Evolutionary conservation across 2,329 filamentous ascomycete species (phyloP).

Genomic region (Penicillium frequentans): DNA sequence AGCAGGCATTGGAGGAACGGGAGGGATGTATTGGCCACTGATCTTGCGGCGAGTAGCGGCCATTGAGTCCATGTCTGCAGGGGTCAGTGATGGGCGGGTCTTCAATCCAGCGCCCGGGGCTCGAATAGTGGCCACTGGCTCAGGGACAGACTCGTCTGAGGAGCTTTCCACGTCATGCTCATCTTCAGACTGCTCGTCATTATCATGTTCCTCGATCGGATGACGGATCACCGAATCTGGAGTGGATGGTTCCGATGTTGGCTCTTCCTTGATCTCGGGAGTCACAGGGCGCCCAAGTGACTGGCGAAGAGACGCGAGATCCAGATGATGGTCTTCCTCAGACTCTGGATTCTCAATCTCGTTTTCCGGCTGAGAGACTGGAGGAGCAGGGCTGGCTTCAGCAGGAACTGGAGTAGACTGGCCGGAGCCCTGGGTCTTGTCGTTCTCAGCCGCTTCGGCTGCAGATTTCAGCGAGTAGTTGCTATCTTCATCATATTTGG

Average conservation of each 20-base stretch:
- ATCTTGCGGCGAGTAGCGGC: constrained; percentile 81
- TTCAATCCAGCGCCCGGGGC: constrained; percentile 83
- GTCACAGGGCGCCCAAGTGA: constrained; percentile 43
- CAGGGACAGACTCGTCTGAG: constrained; percentile 66
- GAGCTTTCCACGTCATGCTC: constrained; percentile 30
- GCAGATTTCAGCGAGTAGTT: constrained; percentile 53
- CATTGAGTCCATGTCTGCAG: constrained; percentile 80
- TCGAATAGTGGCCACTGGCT: constrained; percentile 83
- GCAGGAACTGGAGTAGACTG: constrained; percentile 34
- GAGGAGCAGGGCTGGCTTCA: not conserved
- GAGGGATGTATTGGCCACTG: constrained; percentile 65
- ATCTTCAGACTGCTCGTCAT: constrained; percentile 16
- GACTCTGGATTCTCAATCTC: constrained; percentile 16
- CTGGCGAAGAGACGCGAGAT: constrained; percentile 39
- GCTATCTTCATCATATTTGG: constrained; percentile 56
- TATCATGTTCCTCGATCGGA: constrained; percentile 54
- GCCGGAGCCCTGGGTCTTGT: constrained; percentile 30
- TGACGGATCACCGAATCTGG: constrained; percentile 90
- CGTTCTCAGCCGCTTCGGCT: constrained; percentile 24
- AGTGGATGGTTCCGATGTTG: constrained; percentile 65
- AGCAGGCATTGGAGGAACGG: constrained; percentile 22
- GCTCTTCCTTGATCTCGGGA: constrained; percentile 59
- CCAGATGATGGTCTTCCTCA: constrained; percentile 26
- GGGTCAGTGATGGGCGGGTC: constrained; percentile 83
- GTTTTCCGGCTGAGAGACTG: not conserved